Percentiles rank a stretch among this genome's conserved stretches.
These are phyloP conservation scores for Vicia faba DNA, from an alignment of 306 rosid genomes.

Conservation along the genomic window DNA sequence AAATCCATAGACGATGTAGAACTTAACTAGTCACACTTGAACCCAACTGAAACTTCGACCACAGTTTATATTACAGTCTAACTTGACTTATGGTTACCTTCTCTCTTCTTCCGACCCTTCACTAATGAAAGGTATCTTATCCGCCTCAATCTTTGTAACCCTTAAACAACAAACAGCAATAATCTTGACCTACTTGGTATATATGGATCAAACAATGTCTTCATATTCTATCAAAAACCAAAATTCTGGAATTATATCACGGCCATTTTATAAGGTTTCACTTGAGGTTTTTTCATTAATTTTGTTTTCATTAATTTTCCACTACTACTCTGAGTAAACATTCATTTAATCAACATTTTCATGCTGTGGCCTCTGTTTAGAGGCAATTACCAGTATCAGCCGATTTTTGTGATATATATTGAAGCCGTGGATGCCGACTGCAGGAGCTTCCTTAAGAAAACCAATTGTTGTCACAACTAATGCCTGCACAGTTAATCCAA, in stretches of 20 bases:
- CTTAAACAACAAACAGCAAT: background rate
- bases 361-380: background rate
- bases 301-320: conserved; percentile 4
- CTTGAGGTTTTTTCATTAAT: background rate
- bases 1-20: no score
- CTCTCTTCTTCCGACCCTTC: conserved; percentile 1
- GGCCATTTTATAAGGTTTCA: background rate
- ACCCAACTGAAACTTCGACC: background rate
- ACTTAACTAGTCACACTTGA: no score
- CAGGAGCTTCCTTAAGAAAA: conserved; percentile 86
- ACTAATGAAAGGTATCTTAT: background rate
- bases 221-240: background rate
- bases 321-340: background rate
- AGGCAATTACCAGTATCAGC: conserved; percentile 64
- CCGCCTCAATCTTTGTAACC: background rate
- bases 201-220: background rate
- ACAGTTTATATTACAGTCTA: conserved; percentile 22
- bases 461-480: conserved; percentile 74
- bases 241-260: background rate
- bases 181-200: background rate
- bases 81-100: background rate
- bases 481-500: conserved; percentile 50
- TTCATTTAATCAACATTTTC: conserved; percentile 12
- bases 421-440: conserved; percentile 69
- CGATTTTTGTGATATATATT: conserved; percentile 89